Percentiles rank a stretch among this genome's conserved stretches.
Evolutionary conservation across 1,284 basidiomycete genomes (phyloP).

Genomic region (Tetrapyrgos nigripes): DNA sequence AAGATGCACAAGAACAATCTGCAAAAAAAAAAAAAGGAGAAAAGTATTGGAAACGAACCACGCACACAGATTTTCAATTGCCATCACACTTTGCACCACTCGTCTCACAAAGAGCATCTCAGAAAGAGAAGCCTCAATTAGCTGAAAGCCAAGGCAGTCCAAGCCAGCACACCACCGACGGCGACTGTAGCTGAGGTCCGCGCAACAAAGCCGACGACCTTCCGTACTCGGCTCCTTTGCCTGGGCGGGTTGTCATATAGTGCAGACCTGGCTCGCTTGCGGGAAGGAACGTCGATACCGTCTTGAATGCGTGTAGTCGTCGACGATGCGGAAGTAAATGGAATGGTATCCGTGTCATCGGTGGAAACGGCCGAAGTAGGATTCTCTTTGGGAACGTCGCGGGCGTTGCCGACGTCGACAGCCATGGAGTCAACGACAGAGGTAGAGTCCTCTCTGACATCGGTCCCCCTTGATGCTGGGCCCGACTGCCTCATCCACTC

Average conservation of each 20-base stretch:
- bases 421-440: background rate
- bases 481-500: background rate
- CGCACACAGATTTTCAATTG: too few relatives aligned
- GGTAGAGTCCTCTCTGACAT: background rate
- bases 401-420: background rate
- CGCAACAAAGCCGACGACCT: constrained; percentile 47
- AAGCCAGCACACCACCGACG: constrained; percentile 69
- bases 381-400: background rate
- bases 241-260: background rate
- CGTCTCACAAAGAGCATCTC: background rate
- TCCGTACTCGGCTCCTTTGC: constrained; percentile 30
- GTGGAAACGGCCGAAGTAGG: background rate
- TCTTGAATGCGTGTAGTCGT: constrained; percentile 12
- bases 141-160: constrained; percentile 71
- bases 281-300: constrained; percentile 26
- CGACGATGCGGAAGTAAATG: too few relatives aligned
- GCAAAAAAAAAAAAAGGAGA: too few relatives aligned
- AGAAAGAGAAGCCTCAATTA: constrained; percentile 30
- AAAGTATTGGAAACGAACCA: too few relatives aligned
- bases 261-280: constrained; percentile 48
- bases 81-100: background rate
- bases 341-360: background rate
- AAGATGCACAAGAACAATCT: too few relatives aligned
- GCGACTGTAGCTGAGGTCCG: constrained; percentile 65
- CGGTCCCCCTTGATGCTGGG: background rate